These are phyloP conservation scores for Candida khao-thaluensis DNA, from an alignment of 805 yeast genomes.

Conservation along the genomic window DNA sequence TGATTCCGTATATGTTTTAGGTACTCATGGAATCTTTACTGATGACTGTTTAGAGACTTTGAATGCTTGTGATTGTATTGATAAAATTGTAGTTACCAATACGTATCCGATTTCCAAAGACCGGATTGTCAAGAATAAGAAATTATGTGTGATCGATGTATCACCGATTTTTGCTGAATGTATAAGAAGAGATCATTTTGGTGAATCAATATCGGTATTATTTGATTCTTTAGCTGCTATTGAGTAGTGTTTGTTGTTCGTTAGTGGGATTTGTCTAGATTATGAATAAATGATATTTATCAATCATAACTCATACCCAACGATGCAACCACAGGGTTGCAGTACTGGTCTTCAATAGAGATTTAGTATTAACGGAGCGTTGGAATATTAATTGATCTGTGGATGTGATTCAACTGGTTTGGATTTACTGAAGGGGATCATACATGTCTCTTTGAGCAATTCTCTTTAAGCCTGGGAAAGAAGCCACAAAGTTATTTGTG, in stretches of 20 bases:
- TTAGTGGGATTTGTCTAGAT: constrained; percentile 6
- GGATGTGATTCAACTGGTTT: constrained; percentile 2
- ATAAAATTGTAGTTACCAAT: constrained; percentile 91
- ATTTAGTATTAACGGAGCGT: constrained; percentile 58
- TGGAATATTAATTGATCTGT: constrained; percentile 36
- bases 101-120: constrained; percentile 85
- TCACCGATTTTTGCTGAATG: constrained; percentile 97
- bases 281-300: constrained; percentile 12
- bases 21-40: constrained; percentile 93
- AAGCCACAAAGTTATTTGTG: too few species aligned
- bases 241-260: constrained; percentile 31
- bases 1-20: constrained; percentile 80
- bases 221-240: constrained; percentile 79
- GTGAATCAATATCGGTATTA: constrained; percentile 91
- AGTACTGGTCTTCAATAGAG: constrained; percentile 35
- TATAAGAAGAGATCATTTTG: constrained; percentile 97
- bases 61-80: constrained; percentile 77
- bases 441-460: not conserved
- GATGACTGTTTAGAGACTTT: constrained; percentile 81
- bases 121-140: constrained; percentile 54
- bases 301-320: constrained; percentile 29
- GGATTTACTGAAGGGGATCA: not conserved
- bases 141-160: constrained; percentile 85
- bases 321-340: constrained; percentile 57
- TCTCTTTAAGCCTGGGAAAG: too few species aligned